phyloP scores from a whole-genome alignment of 2,329 filamentous ascomycete species.

The Apiospora saccharicola region DNA sequence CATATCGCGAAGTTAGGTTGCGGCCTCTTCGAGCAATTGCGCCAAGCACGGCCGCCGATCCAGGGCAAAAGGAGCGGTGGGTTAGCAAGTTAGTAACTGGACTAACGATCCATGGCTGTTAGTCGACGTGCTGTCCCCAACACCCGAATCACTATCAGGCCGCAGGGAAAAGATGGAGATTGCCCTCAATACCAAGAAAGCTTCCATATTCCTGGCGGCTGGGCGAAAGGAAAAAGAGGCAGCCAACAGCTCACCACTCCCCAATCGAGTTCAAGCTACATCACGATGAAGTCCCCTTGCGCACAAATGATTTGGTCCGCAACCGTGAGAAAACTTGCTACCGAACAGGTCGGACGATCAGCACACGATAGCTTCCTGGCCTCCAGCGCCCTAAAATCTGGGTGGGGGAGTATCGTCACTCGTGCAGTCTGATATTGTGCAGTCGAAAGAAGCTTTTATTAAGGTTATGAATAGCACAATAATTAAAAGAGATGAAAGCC shows the following conservation, averaged over 20 bases:
- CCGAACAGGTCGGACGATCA: slow-evolving; percentile 6
- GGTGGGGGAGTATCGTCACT: neutral
- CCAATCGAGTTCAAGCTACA: too few species aligned
- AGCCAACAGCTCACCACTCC: neutral
- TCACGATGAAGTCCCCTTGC: neutral
- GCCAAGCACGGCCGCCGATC: slow-evolving; percentile 1
- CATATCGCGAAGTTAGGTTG: neutral
- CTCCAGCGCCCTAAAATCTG: neutral
- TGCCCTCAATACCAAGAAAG: slow-evolving; percentile 1
- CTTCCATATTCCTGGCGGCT: slow-evolving; percentile 4
- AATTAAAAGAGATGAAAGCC: slow-evolving; percentile 4
- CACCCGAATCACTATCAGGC: neutral
- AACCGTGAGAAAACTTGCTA: neutral
- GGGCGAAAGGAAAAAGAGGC: neutral
- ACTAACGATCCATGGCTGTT: neutral
- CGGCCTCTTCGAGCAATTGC: slow-evolving; percentile 6
- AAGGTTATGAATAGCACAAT: neutral
- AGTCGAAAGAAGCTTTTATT: slow-evolving; percentile 5
- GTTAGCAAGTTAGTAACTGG: neutral
- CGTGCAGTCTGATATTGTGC: neutral
- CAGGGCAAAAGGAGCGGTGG: neutral
- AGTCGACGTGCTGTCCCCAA: slow-evolving; percentile 4
- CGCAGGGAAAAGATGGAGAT: neutral
- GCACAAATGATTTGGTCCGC: neutral
- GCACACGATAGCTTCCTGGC: neutral